These are phyloP conservation scores for Rosa multiflora DNA, from an alignment of 306 rosid species.

Conservation along the genomic window DNA sequence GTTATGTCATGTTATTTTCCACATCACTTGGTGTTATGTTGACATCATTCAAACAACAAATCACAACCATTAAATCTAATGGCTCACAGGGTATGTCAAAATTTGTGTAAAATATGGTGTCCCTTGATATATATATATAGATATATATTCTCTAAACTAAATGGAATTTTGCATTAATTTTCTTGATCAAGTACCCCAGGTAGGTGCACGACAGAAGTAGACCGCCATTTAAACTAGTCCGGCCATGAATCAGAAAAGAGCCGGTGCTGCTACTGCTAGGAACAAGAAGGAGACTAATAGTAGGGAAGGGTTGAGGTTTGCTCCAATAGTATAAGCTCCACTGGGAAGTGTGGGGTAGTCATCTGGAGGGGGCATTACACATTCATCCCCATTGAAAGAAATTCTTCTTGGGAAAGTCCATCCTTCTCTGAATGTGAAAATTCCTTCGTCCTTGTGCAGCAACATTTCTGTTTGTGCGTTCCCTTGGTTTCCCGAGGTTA, in stretches of 20 bases:
- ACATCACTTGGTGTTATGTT: too few relatives aligned
- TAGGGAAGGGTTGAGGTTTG: background rate
- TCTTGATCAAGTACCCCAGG: background rate
- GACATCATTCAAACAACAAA: too few relatives aligned
- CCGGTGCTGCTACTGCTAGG: background rate
- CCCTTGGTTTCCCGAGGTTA: constrained; percentile 51
- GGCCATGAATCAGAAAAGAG: background rate
- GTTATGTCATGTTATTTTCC: too few relatives aligned
- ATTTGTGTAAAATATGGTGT: too few relatives aligned
- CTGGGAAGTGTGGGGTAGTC: constrained; percentile 65
- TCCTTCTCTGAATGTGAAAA: constrained; percentile 65
- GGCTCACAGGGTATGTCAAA: too few relatives aligned
- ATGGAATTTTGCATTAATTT: background rate
- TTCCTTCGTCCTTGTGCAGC: constrained; percentile 54
- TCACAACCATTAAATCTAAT: too few relatives aligned
- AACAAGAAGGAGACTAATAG: background rate
- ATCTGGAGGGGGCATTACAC: constrained; percentile 83
- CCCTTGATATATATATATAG: too few relatives aligned
- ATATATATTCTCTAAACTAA: background rate
- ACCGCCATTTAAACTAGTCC: background rate
- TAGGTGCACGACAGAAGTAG: background rate
- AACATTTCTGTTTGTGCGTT: constrained; percentile 72
- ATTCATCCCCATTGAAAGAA: constrained; percentile 71
- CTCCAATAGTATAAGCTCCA: constrained; percentile 22
- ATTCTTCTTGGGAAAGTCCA: constrained; percentile 82